A percentile compares a stretch with the other conserved stretches of the same genome.
Evolutionary conservation across 306 rosid genomes (phyloP).

Genomic region (Rosa rugosa): DNA sequence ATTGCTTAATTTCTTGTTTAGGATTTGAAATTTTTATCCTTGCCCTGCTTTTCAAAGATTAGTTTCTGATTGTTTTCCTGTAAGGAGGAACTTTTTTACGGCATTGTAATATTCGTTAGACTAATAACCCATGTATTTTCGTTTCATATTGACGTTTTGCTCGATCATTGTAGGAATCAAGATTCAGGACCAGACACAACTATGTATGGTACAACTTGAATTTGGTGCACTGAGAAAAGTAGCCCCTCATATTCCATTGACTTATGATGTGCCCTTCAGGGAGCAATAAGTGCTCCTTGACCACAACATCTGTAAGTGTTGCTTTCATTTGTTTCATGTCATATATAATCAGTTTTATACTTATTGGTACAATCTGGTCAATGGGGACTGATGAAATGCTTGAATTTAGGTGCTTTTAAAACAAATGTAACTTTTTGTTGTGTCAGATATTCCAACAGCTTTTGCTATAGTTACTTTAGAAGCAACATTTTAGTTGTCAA

Average conservation of each 20-base stretch:
- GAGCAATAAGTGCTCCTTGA: constrained; percentile 17
- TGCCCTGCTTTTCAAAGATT: neutral
- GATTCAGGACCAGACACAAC: constrained; percentile 10
- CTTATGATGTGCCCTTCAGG: constrained; percentile 7
- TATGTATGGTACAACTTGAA: constrained; percentile 10
- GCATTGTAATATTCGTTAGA: neutral
- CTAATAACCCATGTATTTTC: neutral
- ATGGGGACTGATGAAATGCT: constrained; percentile 29
- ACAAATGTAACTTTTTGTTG: constrained; percentile 12
- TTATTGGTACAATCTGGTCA: constrained; percentile 19
- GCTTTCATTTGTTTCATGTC: constrained; percentile 17
- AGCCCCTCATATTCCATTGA: constrained; percentile 13
- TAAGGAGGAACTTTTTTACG: neutral
- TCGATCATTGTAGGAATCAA: constrained; percentile 18
- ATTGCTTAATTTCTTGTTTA: constrained; percentile 5
- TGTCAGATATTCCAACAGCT: constrained; percentile 24
- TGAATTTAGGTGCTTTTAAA: constrained; percentile 31
- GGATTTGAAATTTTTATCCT: neutral
- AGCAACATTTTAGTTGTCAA: constrained; percentile 27
- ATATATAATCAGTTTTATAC: constrained; percentile 15
- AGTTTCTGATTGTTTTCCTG: neutral
- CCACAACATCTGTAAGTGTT: constrained; percentile 11
- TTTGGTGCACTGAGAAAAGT: constrained; percentile 10
- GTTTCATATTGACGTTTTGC: neutral
- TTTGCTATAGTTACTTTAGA: constrained; percentile 16